Percentiles rank a stretch among this genome's conserved stretches.
phyloP scores from a whole-genome alignment of 2,329 filamentous ascomycete genomes.

The Alternaria sp. region DNA sequence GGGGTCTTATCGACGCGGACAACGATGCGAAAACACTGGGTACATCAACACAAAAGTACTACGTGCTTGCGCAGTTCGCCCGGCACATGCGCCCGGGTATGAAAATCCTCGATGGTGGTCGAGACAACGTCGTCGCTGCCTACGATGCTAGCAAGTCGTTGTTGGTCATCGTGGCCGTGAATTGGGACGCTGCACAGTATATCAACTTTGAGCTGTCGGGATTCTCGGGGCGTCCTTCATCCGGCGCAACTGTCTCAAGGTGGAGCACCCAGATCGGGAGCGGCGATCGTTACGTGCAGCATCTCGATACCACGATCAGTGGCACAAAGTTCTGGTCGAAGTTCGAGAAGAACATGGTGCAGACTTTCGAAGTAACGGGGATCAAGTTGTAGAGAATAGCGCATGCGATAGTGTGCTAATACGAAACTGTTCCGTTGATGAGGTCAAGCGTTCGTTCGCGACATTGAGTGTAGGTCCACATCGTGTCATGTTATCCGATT shows the following conservation, averaged over 20 bases:
- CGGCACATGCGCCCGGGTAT: conserved; percentile 11
- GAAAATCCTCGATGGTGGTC: conserved; percentile 9
- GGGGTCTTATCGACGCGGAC: conserved; percentile 9
- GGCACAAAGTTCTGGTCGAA: conserved; percentile 12
- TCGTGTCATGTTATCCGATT: conserved; percentile 24
- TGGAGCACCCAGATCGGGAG: conserved; percentile 10
- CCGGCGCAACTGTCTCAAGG: conserved; percentile 4
- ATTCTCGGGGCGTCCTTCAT: conserved; percentile 1
- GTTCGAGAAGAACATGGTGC: conserved; percentile 10
- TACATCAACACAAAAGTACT: conserved; percentile 8
- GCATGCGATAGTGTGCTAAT: background rate
- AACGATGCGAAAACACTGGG: conserved; percentile 13
- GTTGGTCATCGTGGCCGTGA: conserved; percentile 10
- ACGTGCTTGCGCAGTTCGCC: conserved; percentile 12
- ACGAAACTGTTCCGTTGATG: background rate
- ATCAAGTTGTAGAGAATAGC: conserved; percentile 1
- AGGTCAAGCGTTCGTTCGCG: background rate
- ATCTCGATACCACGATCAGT: conserved; percentile 4
- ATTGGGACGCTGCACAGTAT: conserved; percentile 9
- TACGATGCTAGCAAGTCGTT: conserved; percentile 8
- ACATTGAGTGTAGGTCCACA: background rate
- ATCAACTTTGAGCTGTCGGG: conserved; percentile 13
- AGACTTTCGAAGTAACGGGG: conserved; percentile 13
- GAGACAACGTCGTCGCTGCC: conserved; percentile 9
- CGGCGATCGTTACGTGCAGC: conserved; percentile 9